phyloP scores from a whole-genome alignment of 2,329 filamentous ascomycete species.

The Ascosphaera apis region DNA sequence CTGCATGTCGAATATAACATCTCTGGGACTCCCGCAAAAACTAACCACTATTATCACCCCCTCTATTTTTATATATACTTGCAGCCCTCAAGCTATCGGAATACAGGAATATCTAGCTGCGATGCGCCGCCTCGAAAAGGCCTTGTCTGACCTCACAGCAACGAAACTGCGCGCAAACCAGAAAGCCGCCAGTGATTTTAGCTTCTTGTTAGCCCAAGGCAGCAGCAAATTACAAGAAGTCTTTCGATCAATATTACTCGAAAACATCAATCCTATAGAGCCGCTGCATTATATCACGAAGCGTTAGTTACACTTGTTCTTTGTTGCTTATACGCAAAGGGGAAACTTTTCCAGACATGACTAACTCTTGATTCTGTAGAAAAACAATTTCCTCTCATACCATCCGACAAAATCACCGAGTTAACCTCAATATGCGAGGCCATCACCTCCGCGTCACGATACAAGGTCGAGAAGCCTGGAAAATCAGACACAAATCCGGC shows the following conservation, averaged over 20 bases:
- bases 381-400: slow-evolving; percentile 55
- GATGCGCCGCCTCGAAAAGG: slow-evolving; percentile 67
- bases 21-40: too few species aligned
- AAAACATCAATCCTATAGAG: slow-evolving; percentile 62
- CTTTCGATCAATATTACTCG: slow-evolving; percentile 55
- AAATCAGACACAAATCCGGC: slow-evolving; percentile 38
- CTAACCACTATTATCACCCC: too few species aligned
- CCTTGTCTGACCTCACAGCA: slow-evolving; percentile 60
- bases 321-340: slow-evolving; percentile 1
- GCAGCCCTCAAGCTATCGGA: slow-evolving; percentile 54
- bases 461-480: slow-evolving; percentile 21
- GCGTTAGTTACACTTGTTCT: slow-evolving; percentile 23
- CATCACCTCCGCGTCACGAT: slow-evolving; percentile 38
- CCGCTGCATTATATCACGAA: slow-evolving; percentile 87
- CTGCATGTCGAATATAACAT: too few species aligned
- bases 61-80: too few species aligned
- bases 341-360: slow-evolving; percentile 1
- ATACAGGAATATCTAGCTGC: slow-evolving; percentile 70
- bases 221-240: slow-evolving; percentile 64
- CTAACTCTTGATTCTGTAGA: slow-evolving; percentile 15
- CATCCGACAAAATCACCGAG: slow-evolving; percentile 51
- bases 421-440: slow-evolving; percentile 60
- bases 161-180: slow-evolving; percentile 90
- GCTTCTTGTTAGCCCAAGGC: slow-evolving; percentile 52
- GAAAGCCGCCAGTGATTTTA: slow-evolving; percentile 61